Conservation (phyloP, 164 flowering plant genomes). For the Stephania japonica region DNA sequence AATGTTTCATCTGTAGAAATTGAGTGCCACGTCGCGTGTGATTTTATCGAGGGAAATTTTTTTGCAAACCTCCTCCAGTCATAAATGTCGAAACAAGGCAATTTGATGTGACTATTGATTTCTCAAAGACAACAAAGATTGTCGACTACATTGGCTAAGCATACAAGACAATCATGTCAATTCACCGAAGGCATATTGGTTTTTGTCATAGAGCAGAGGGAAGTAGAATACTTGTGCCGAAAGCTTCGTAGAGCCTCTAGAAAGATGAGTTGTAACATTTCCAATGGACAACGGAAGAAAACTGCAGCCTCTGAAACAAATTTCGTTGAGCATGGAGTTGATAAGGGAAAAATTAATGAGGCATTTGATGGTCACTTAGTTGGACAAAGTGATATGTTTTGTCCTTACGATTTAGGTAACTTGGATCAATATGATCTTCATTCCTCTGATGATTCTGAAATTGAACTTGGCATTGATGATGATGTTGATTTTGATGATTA, state of each 20-base stretch:
- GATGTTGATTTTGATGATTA: slow-evolving; percentile 24
- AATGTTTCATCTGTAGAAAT: slow-evolving; percentile 35
- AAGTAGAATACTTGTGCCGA: slow-evolving; percentile 74
- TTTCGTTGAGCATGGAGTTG: slow-evolving; percentile 28
- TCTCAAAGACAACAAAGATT: slow-evolving; percentile 75
- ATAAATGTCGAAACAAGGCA: slow-evolving; percentile 84
- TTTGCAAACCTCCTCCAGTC: slow-evolving; percentile 69
- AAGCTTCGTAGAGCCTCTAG: slow-evolving; percentile 70
- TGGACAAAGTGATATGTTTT: slow-evolving; percentile 44
- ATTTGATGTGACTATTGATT: slow-evolving; percentile 71
- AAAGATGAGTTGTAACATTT: slow-evolving; percentile 25
- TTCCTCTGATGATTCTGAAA: slow-evolving; percentile 48
- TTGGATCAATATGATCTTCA: slow-evolving; percentile 37
- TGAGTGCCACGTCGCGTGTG: slow-evolving; percentile 98
- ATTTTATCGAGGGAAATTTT: slow-evolving; percentile 63
- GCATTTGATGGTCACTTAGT: slow-evolving; percentile 51
- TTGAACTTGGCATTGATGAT: slow-evolving; percentile 40
- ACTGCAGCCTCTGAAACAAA: slow-evolving; percentile 20
- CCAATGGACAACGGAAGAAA: slow-evolving; percentile 17
- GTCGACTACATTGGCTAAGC: slow-evolving; percentile 91
- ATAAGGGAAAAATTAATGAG: slow-evolving; percentile 62
- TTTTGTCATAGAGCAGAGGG: slow-evolving; percentile 94
- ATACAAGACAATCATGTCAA: slow-evolving; percentile 72
- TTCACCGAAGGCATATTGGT: slow-evolving; percentile 96
- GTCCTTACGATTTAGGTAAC: slow-evolving; percentile 37